Conservation (phyloP, 192 early-diverging fungal species). For the Chytriomyces hyalinus region DNA sequence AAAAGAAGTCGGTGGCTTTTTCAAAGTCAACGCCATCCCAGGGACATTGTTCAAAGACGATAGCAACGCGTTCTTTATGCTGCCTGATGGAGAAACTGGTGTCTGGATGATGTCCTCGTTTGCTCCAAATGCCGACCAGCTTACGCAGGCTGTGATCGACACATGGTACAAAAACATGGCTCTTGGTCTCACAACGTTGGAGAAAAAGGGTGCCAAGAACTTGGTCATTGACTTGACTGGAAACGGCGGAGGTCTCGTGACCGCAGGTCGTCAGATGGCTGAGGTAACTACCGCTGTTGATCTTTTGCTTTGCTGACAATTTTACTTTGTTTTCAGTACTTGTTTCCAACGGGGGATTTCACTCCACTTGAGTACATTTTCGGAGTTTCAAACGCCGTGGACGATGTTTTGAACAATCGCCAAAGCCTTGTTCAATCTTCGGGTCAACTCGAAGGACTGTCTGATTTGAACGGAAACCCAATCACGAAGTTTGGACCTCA, state of each 20-base stretch:
- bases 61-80: background rate
- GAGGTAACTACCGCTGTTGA: background rate
- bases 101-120: background rate
- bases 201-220: conserved; percentile 35
- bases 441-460: background rate
- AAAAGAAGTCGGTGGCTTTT: background rate
- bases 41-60: background rate
- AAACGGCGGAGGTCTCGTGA: conserved; percentile 44
- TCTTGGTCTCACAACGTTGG: conserved; percentile 31
- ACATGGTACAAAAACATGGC: conserved; percentile 34
- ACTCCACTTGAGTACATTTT: background rate
- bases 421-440: background rate
- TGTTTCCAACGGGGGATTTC: background rate
- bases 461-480: background rate
- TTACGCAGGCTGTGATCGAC: background rate
- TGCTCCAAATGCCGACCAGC: background rate
- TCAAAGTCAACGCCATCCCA: background rate
- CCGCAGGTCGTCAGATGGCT: background rate
- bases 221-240: conserved; percentile 44
- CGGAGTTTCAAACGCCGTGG: background rate
- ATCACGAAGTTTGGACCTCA: background rate
- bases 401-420: background rate
- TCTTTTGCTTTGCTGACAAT: background rate
- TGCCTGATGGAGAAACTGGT: background rate
- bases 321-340: background rate